Base-by-base conservation (phyloP, 768 basidiomycete genomes). In the Crassisporium funariophilum region DNA sequence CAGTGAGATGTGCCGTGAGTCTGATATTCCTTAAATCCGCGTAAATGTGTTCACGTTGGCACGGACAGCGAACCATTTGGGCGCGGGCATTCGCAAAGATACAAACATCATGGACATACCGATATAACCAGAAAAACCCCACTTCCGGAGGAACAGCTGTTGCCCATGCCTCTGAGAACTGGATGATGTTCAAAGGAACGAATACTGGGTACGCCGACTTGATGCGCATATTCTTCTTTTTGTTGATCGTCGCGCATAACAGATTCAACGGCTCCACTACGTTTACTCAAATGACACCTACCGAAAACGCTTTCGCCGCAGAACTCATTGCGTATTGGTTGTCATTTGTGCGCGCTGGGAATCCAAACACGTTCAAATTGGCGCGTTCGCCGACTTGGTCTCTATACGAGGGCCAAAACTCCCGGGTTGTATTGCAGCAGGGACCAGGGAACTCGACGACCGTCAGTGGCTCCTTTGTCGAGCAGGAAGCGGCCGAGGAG, bases 281-380 rank as follows among this genome's bases (percentile, higher is more conserved):
- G 1, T 80, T 83, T 59, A 68, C 71, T 1, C 60, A 69, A 2
- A 66, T 77, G 64, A 74, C 72, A 8, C 66, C 74, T 0, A 61
- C 69, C 7, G 75, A 83, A 53, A 58, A 52, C 1, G 73, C 76
- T 5, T 84, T 85, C 50, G 76, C 79, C 0, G 61, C 71, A 25
- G 85, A 85, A 59, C 65, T 82, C 22, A 81, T 82, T 34, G 82
- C 78, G 5, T 83, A 84, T 59, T 83, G 82, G 81, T 63, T 84
- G 5, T 85, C 81, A 2, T 84, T 85, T 50, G 81, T 84, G 16
- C 79, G 81, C 33, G 58, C 75, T 1, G 72, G 73, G 2, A 62
- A 83, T 56, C 82, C 81, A 0, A 84, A 82, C 61, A 74, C 73
- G 5, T 68, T 71, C 65, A 82, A 78, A 57, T 70, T 83, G 1